These are phyloP conservation scores for Fragaria nilgerrensis DNA, from an alignment of 306 rosid genomes.

Conservation along the genomic window DNA sequence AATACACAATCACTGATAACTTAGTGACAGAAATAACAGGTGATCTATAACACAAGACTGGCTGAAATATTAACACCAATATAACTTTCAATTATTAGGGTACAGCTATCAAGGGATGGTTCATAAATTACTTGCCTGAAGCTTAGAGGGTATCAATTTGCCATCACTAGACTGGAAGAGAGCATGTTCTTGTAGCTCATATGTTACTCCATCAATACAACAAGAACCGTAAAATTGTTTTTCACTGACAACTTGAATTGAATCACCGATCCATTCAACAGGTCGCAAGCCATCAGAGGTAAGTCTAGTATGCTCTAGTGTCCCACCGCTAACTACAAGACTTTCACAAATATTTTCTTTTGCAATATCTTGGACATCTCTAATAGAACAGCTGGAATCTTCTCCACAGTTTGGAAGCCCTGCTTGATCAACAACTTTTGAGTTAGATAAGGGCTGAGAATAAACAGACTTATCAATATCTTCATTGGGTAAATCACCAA, in stretches of 20 bases:
- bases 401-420: conserved; percentile 32
- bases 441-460: conserved; percentile 33
- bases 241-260: conserved; percentile 39
- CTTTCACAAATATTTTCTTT: conserved; percentile 41
- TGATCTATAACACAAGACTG: conserved; percentile 10
- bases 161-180: conserved; percentile 57
- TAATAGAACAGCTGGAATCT: conserved; percentile 32
- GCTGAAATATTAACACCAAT: conserved; percentile 6
- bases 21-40: not conserved
- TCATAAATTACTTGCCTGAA: conserved; percentile 67
- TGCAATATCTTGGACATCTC: conserved; percentile 42
- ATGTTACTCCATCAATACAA: conserved; percentile 57
- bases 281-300: conserved; percentile 45
- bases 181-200: conserved; percentile 68
- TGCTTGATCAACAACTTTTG: conserved; percentile 39
- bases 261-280: conserved; percentile 78
- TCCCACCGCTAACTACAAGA: conserved; percentile 44
- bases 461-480: conserved; percentile 33
- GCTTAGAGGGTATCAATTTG: conserved; percentile 64
- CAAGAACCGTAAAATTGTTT: conserved; percentile 64
- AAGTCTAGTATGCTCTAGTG: conserved; percentile 35
- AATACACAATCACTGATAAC: conserved; percentile 21
- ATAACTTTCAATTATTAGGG: conserved; percentile 20
- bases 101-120: conserved; percentile 18
- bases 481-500: conserved; percentile 34